Conservation (phyloP, 2,329 filamentous ascomycete genomes). For the Trichoderma afroharzianum region DNA sequence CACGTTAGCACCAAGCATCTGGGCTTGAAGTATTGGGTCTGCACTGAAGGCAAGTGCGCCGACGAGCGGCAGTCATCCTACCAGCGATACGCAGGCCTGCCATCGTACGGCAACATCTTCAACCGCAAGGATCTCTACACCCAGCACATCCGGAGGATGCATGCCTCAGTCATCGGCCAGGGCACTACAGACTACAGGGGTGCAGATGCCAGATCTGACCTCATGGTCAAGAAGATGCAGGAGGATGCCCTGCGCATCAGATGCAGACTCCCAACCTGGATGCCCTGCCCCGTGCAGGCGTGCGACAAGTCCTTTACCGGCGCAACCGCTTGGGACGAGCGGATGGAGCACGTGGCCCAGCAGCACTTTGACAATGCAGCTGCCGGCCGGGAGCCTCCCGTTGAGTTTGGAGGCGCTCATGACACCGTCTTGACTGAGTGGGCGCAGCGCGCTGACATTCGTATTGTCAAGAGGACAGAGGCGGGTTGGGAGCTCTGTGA, state of each 20-base stretch:
- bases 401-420: constrained; percentile 38
- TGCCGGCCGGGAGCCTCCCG: constrained; percentile 24
- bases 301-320: constrained; percentile 62
- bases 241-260: constrained; percentile 56
- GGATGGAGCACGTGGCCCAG: constrained; percentile 82
- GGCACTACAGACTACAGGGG: constrained; percentile 38
- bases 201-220: constrained; percentile 43
- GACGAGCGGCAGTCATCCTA: constrained; percentile 26
- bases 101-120: constrained; percentile 63
- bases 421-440: constrained; percentile 40
- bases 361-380: constrained; percentile 61
- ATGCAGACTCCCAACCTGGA: constrained; percentile 57
- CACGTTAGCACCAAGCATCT: constrained; percentile 81
- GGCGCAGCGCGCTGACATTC: constrained; percentile 32
- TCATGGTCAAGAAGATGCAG: constrained; percentile 54
- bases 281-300: constrained; percentile 57
- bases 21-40: constrained; percentile 70
- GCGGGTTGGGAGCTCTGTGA: constrained; percentile 35
- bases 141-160: constrained; percentile 85
- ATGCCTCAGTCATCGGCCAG: constrained; percentile 47
- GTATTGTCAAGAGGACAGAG: constrained; percentile 31
- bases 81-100: constrained; percentile 21
- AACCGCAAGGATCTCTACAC: constrained; percentile 91
- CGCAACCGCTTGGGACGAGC: constrained; percentile 66
- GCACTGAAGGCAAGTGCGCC: constrained; percentile 59